These are phyloP conservation scores for Osmanthus fragrans DNA, from an alignment of 257 asterid genomes.

Conservation along the genomic window DNA sequence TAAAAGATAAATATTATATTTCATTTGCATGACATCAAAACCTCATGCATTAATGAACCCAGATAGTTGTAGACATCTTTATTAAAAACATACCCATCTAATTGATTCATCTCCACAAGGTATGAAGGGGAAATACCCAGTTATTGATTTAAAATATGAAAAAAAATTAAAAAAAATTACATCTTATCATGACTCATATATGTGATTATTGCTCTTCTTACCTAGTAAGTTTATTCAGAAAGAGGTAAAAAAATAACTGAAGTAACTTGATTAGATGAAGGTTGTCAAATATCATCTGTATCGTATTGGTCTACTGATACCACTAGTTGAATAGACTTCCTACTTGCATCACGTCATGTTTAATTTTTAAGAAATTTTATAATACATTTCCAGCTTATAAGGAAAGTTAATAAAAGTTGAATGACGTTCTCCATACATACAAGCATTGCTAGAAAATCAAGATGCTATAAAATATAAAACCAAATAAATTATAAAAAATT, in stretches of 20 bases:
- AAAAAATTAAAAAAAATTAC: not conserved
- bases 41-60: not conserved
- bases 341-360: conserved; percentile 1
- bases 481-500: conserved; percentile 1
- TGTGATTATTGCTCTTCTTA: not conserved
- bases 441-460: not conserved
- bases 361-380: conserved; percentile 1
- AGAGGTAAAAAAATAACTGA: not conserved
- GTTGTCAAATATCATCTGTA: not conserved
- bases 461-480: not conserved
- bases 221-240: not conserved
- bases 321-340: not conserved
- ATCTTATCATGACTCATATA: not conserved
- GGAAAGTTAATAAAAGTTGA: not conserved
- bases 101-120: not conserved
- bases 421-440: not conserved
- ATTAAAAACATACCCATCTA: not conserved
- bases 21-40: conserved; percentile 7
- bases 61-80: not conserved
- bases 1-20: conserved; percentile 10
- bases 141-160: not conserved
- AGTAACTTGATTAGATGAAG: not conserved
- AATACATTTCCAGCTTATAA: not conserved
- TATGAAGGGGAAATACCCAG: not conserved
- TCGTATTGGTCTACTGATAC: not conserved